Evolutionary conservation across 2,329 filamentous ascomycete species (phyloP).

Genomic region (Aspergillus quadrilineatus): DNA sequence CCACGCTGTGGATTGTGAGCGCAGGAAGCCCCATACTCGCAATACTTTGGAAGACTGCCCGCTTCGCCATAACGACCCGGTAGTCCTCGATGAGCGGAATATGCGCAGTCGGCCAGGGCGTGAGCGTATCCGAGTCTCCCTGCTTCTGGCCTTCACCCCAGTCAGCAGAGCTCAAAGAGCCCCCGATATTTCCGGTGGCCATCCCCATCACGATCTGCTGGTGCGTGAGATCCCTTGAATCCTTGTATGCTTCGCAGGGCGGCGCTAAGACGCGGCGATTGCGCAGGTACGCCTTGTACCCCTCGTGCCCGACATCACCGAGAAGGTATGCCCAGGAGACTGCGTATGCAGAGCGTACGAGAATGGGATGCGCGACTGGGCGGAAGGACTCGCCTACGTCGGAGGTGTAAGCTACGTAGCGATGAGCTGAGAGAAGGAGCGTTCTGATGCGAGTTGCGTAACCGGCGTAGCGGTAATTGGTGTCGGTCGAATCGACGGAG

Average conservation of each 20-base stretch:
- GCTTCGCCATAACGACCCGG: constrained; percentile 83
- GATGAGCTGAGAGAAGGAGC: constrained; percentile 83
- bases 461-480: constrained; percentile 83
- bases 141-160: background rate
- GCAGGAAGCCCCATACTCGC: constrained; percentile 93
- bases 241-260: constrained; percentile 51
- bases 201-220: constrained; percentile 36
- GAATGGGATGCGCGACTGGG: constrained; percentile 80
- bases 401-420: constrained; percentile 95
- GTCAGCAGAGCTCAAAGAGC: constrained; percentile 14
- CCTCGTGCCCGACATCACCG: constrained; percentile 88
- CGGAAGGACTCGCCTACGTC: constrained; percentile 97
- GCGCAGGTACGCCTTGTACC: constrained; percentile 88
- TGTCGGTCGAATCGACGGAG: constrained; percentile 76
- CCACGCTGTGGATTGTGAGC: constrained; percentile 90
- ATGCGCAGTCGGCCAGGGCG: constrained; percentile 44
- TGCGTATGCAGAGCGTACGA: constrained; percentile 81
- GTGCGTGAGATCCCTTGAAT: constrained; percentile 35
- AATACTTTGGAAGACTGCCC: constrained; percentile 84
- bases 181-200: constrained; percentile 34
- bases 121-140: constrained; percentile 23
- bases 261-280: constrained; percentile 77
- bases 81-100: constrained; percentile 83
- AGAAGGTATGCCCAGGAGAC: constrained; percentile 90
- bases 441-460: constrained; percentile 85